These are phyloP conservation scores for Thermothielavioides terrestris DNA, from an alignment of 495 filamentous ascomycete species.

Conservation along the genomic window DNA sequence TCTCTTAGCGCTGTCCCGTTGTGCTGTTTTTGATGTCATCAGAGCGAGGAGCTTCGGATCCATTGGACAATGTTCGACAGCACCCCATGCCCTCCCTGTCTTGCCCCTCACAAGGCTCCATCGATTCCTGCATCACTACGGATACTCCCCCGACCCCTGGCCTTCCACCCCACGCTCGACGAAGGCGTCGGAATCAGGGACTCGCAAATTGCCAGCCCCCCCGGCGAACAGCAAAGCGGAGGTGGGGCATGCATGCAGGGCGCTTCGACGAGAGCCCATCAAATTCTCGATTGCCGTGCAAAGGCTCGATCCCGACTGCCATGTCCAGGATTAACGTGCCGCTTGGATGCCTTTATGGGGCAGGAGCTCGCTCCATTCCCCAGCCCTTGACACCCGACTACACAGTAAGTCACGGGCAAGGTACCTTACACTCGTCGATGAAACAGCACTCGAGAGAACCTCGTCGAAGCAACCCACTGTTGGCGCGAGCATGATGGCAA, in stretches of 20 bases:
- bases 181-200: background rate
- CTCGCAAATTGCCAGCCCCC: background rate
- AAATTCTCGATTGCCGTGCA: slow-evolving; percentile 19
- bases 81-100: too few relatives aligned
- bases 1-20: background rate
- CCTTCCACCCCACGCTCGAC: background rate
- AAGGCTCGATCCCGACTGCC: slow-evolving; percentile 25
- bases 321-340: too few relatives aligned
- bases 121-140: too few relatives aligned
- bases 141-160: too few relatives aligned
- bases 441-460: too few relatives aligned
- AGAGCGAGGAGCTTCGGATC: background rate
- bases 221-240: background rate
- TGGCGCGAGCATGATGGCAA: too few relatives aligned
- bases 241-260: slow-evolving; percentile 16
- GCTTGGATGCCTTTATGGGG: slow-evolving; percentile 4
- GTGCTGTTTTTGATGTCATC: slow-evolving; percentile 1
- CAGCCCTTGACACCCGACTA: slow-evolving; percentile 6
- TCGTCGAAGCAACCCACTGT: too few relatives aligned
- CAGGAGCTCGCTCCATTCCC: slow-evolving; percentile 6
- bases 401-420: too few relatives aligned
- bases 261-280: background rate
- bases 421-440: too few relatives aligned
- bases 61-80: too few relatives aligned
- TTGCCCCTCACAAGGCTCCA: too few relatives aligned